A percentile compares a stretch with the other conserved stretches of the same genome.
phyloP scores from a whole-genome alignment of 495 filamentous ascomycete genomes.

The Hapsidospora chrysogenum region DNA sequence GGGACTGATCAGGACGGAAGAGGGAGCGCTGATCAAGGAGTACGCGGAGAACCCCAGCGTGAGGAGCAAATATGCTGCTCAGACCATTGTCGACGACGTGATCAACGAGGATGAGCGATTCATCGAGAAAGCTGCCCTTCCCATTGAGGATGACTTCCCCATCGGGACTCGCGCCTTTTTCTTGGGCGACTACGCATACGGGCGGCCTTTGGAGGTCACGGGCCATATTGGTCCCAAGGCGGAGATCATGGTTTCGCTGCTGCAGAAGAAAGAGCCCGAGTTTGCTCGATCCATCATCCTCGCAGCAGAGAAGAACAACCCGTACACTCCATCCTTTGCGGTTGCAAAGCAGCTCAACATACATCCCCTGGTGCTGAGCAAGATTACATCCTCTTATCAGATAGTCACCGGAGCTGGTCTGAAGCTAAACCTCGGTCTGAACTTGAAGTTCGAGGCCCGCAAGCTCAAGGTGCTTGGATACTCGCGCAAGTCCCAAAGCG shows the following conservation, averaged over 20 bases:
- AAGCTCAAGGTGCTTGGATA: constrained; percentile 95
- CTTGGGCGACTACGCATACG: constrained; percentile 89
- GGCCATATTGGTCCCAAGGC: constrained; percentile 56
- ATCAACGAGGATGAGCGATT: constrained; percentile 85
- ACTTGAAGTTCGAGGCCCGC: constrained; percentile 89
- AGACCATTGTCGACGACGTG: constrained; percentile 80
- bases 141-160: constrained; percentile 87
- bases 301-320: constrained; percentile 45
- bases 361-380: constrained; percentile 78
- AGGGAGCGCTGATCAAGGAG: constrained; percentile 83
- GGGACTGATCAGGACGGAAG: constrained; percentile 77
- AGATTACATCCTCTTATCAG: constrained; percentile 85
- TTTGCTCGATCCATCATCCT: constrained; percentile 60
- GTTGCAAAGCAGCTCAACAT: constrained; percentile 69
- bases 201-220: constrained; percentile 71
- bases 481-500: constrained; percentile 62
- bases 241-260: constrained; percentile 53
- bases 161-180: constrained; percentile 72
- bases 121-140: constrained; percentile 68
- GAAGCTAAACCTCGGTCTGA: constrained; percentile 76
- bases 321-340: constrained; percentile 71
- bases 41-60: constrained; percentile 78
- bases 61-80: constrained; percentile 82
- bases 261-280: constrained; percentile 56
- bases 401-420: constrained; percentile 62